These are phyloP conservation scores for Penstemon davidsonii DNA, from an alignment of 257 asterid species.

Conservation along the genomic window DNA sequence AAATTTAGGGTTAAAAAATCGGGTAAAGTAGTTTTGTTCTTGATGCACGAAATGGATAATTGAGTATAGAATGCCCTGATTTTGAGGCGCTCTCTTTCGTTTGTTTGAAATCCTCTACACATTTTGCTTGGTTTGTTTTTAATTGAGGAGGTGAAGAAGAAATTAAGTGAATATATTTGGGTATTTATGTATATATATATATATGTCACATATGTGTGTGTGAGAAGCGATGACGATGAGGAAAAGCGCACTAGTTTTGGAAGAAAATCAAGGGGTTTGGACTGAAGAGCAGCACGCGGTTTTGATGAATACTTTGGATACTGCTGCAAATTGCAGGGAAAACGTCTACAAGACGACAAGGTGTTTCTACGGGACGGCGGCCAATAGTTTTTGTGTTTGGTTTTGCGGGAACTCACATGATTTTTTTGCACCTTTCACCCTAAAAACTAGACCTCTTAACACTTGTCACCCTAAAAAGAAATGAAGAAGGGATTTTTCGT, in stretches of 20 bases:
- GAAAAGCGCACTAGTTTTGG: conserved; percentile 20
- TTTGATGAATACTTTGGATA: not conserved
- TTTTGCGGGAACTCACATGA: too few relatives aligned
- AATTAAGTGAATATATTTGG: too few relatives aligned
- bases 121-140: conserved; percentile 24
- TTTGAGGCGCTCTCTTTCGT: conserved; percentile 45
- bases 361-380: too few relatives aligned
- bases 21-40: conserved; percentile 9
- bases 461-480: too few relatives aligned
- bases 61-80: conserved; percentile 58
- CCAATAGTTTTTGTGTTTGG: too few relatives aligned
- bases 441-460: too few relatives aligned
- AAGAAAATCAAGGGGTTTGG: conserved; percentile 32
- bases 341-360: not conserved
- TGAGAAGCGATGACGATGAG: too few relatives aligned
- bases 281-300: conserved; percentile 30
- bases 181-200: too few relatives aligned
- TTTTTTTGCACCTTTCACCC: too few relatives aligned
- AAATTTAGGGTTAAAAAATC: conserved; percentile 59
- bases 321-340: not conserved
- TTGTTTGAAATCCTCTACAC: conserved; percentile 65
- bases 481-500: too few relatives aligned
- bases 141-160: conserved; percentile 6
- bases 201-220: too few relatives aligned
- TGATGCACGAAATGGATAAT: conserved; percentile 30